phyloP scores from a whole-genome alignment of 441 rosid species.

The Pelargonium myrrhifolium region DNA sequence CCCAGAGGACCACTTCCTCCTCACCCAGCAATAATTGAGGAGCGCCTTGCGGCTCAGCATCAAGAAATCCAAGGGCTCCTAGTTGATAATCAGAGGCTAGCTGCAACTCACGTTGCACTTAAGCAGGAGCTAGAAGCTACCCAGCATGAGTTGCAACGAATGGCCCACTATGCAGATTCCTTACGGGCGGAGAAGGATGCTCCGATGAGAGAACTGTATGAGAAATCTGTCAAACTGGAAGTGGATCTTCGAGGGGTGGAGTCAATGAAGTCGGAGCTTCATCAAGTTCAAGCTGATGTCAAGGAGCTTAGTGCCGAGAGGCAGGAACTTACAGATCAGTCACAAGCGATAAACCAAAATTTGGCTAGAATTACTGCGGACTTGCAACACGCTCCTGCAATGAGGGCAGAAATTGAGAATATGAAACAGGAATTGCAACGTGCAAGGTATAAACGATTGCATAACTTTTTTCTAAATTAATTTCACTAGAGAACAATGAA shows the following conservation, averaged over 20 bases:
- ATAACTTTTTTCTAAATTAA: neutral
- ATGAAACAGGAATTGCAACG: conserved; percentile 86
- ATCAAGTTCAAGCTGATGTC: conserved; percentile 56
- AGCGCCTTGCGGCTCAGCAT: conserved; percentile 65
- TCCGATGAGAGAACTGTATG: conserved; percentile 83
- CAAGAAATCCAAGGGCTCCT: conserved; percentile 82
- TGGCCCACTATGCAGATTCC: conserved; percentile 55
- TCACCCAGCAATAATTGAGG: conserved; percentile 62
- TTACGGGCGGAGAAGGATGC: conserved; percentile 66
- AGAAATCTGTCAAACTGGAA: conserved; percentile 57
- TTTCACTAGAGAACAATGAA: neutral
- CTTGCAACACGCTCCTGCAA: conserved; percentile 62
- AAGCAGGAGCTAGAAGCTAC: conserved; percentile 87
- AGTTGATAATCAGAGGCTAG: conserved; percentile 75
- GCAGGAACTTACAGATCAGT: conserved; percentile 66
- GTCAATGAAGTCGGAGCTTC: conserved; percentile 54
- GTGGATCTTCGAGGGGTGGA: conserved; percentile 63
- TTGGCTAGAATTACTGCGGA: conserved; percentile 61
- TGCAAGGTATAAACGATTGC: conserved; percentile 44
- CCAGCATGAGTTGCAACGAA: conserved; percentile 67
- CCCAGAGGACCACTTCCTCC: conserved; percentile 50
- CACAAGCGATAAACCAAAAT: conserved; percentile 67
- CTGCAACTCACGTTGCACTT: conserved; percentile 85
- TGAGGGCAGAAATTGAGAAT: conserved; percentile 68
- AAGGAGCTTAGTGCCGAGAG: conserved; percentile 62